Evolutionary conservation across 495 filamentous ascomycete genomes (phyloP), one percentile per base, ranked within the genome.

Genomic region (Jackrogersella multiformis): DNA sequence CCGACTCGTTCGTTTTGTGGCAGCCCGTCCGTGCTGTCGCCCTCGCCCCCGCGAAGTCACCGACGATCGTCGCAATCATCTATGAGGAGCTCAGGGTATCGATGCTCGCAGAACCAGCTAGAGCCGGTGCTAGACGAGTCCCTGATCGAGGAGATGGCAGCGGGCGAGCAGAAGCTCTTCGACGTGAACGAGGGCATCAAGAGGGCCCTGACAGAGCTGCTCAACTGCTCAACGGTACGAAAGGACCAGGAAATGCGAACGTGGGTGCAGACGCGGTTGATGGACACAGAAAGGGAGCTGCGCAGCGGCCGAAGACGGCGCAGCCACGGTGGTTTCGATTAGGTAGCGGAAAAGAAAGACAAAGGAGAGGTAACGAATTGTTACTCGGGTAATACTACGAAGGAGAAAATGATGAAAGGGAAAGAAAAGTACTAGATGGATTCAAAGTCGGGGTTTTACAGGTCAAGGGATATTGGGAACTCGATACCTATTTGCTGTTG

Each of bases 181-280:
- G 76, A 84, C 44, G 82, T 89, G 73, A 89, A 88, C 76, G 81
- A 86, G 66, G 81, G 86, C 45, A 87, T 89, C 74, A 90, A 90
- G 76, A 79, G 81, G 13, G 85, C 86, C 9, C 72, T 90, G 62
- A 90, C 88, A 2, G 86, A 88, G 69, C 79, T 90, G 23, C 81
- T 90, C 56, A 89, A 90, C 74, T 88, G 84, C 72, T 82, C 86
- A 24, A 75, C 80, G 18, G 84, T 87, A 9, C 79, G 82, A 20
- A 68, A 68, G 8, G 86, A 89, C 70, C 71, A 73, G n/a, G 77
- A 77, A 20, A 86, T 87, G 71, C 80, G 88, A 34, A 82, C 77
- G 7, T 89, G 87, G 88, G 83, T 89, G 2, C 87, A 89, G 71
- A 79, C 79, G 6, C 78, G 86, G 21, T 75, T 90, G 23, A 87